Base-by-base conservation (phyloP, 1,284 basidiomycete species). In the Gomphus bonarii region DNA sequence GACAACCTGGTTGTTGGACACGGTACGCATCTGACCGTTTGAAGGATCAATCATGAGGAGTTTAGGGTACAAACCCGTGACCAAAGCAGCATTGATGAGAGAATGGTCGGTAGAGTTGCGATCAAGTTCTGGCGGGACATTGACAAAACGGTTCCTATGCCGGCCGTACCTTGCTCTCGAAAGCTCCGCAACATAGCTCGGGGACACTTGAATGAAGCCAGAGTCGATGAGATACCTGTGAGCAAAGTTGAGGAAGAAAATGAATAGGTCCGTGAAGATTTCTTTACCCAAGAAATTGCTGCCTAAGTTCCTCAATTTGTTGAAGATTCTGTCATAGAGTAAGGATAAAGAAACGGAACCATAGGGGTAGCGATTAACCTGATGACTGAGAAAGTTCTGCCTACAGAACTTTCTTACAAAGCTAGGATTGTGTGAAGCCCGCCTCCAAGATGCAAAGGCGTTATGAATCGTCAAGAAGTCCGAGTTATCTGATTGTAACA, bases 241-340 rank as follows among this genome's bases (percentile, higher is more conserved):
- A 31, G 6, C 40, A 16, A 16, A 12, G 51, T 28, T 59, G 38
- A 64, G 53, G 31, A 11, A 50, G 42, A 48, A 31, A 57, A 58
- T 52, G 58, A 44, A 36, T 16, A 8, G 38, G 47, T 25, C 18
- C 18, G 42, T 46, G 4, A 31, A 28, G 25, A 30, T 65, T 18
- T 40, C n/a, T 72, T 62, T 63, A 90, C 78, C 88, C 83, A 43
- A 98, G 75, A 63, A 97, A 88, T 69, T 98, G 95, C 66, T 97
- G 93, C 6, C 95, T 84, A 31, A 99, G 77, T 67, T 99, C 97
- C 68, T 99, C 97, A 50, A 99, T 97, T 69, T 97, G 93, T 69
- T 93, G 85, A 58, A 99, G 72, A 65, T 93, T 97, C 83, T 95
- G 69, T 2, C 20, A 44, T 25, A 14, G 25, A 10, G 12, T 38